A percentile compares a stretch with the other conserved stretches of the same genome.
phyloP scores from a whole-genome alignment of 495 filamentous ascomycete genomes.

The Hypomontagnella submonticulosa region DNA sequence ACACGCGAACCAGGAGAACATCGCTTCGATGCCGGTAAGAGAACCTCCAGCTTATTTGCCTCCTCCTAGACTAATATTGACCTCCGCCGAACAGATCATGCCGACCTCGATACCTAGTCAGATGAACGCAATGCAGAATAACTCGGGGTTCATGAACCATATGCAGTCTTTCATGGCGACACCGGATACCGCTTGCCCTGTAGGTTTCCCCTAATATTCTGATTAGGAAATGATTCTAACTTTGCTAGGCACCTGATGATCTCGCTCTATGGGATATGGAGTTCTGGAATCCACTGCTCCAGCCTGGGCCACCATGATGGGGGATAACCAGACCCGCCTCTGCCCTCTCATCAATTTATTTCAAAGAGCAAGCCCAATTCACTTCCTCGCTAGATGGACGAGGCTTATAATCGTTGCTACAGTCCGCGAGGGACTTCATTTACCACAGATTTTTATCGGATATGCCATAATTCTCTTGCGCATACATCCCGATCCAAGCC shows the following conservation, averaged over 20 bases:
- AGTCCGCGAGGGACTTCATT: no score
- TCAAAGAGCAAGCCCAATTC: no score
- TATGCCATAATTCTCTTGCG: no score
- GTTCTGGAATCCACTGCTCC: constrained; percentile 40
- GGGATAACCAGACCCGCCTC: no score
- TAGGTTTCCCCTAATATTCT: constrained; percentile 17
- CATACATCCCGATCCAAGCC: no score
- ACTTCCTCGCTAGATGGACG: no score
- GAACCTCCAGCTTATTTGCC: not conserved
- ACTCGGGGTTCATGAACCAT: constrained; percentile 30
- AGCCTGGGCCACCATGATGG: constrained; percentile 1
- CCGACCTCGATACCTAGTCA: constrained; percentile 28
- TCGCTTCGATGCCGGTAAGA: constrained; percentile 44
- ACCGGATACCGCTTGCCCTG: constrained; percentile 31
- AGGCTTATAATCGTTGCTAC: no score
- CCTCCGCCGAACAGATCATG: constrained; percentile 30
- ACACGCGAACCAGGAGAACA: constrained; percentile 42
- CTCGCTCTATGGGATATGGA: constrained; percentile 44
- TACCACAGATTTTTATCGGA: no score
- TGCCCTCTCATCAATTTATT: no score
- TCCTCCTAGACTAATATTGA: constrained; percentile 9
- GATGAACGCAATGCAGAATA: constrained; percentile 28
- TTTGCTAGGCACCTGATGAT: constrained; percentile 38
- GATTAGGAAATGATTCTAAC: constrained; percentile 11
- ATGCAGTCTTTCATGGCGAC: constrained; percentile 39